Base-by-base conservation (phyloP, 192 early-diverging fungal genomes). In the Geranomyces michiganensis region DNA sequence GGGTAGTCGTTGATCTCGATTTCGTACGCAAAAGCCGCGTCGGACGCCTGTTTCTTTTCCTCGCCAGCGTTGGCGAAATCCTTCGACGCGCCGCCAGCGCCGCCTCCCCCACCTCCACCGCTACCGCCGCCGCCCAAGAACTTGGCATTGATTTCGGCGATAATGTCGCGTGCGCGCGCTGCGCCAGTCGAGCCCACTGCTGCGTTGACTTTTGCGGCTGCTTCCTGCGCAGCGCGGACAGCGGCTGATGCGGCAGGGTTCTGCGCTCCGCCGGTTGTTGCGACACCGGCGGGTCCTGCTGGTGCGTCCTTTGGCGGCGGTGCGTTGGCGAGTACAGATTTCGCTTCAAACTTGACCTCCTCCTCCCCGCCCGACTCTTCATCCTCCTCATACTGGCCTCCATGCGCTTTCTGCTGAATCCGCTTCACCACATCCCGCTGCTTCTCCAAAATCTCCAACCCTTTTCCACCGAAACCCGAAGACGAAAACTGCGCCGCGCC, bases 1-100 rank as follows among this genome's bases (percentile, higher is more conserved):
- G 95, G 95, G 73, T 92, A 98, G 79, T 99, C 96, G 77, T 99
- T 99, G 78, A 99, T 97, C 71, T 93, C 92, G 74, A 99, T 90
- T 80, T 99, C 96, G 65, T 82, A 75, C 5, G 89, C 85, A 80
- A 87, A 93, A 30, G 79, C 73, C 0, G 83, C 74, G 47, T 81
- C 83, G 14, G 70, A 48, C 0, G 76, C 73, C 24, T 58, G 72
- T 44, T 71, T 74, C 65, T 75, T 79, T 56, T 71, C 78, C 26
- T 62, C 78, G 32, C 21, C 55, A 26, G 51, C 66, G 17, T 12
- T 27, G 1, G 65, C 73, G n/a, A n/a, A n/a, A n/a, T n/a, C n/a
- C n/a, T n/a, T n/a, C n/a, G n/a, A n/a, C n/a, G n/a, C 45, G 68
- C 31, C 17, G 45, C 55, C 51, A 19, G 68, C 68, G 71, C 49